phyloP scores from a whole-genome alignment of 192 early-diverging fungal genomes.

The Coemansia sp. region DNA sequence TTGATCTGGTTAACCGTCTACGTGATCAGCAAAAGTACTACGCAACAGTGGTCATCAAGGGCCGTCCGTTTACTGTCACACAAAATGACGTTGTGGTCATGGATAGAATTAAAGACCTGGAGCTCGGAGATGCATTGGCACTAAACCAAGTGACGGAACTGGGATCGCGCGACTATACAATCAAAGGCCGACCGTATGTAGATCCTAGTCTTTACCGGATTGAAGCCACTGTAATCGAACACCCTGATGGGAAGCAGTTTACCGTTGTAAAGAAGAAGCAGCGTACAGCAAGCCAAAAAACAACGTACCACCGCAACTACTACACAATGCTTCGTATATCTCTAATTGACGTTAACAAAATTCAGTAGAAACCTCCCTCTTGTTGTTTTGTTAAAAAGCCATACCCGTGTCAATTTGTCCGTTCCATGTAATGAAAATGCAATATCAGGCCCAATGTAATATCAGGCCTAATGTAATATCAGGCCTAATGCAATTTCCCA shows the following conservation, averaged over 20 bases:
- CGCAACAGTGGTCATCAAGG: constrained; percentile 85
- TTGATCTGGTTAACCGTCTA: constrained; percentile 47
- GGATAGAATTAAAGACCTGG: constrained; percentile 76
- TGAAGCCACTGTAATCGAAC: constrained; percentile 86
- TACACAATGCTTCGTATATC: constrained; percentile 74
- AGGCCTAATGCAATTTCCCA: too few relatives aligned
- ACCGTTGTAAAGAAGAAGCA: constrained; percentile 77
- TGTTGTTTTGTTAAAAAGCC: too few relatives aligned
- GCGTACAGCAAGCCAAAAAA: constrained; percentile 71
- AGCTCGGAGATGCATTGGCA: constrained; percentile 81
- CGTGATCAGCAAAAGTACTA: constrained; percentile 71
- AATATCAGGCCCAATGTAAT: too few relatives aligned
- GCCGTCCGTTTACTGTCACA: constrained; percentile 82
- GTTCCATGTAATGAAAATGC: too few relatives aligned
- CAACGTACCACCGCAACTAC: constrained; percentile 65
- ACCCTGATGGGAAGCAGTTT: constrained; percentile 72
- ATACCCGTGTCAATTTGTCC: too few relatives aligned
- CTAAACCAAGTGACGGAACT: constrained; percentile 87
- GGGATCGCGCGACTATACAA: constrained; percentile 75
- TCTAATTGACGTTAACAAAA: constrained; percentile 59
- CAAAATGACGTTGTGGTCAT: constrained; percentile 86
- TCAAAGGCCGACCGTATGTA: constrained; percentile 85
- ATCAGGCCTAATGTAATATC: too few relatives aligned
- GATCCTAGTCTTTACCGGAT: constrained; percentile 68
- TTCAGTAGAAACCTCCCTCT: too few relatives aligned